Conservation (phyloP, 345 rosid genomes). For the Camelina sativa region DNA sequence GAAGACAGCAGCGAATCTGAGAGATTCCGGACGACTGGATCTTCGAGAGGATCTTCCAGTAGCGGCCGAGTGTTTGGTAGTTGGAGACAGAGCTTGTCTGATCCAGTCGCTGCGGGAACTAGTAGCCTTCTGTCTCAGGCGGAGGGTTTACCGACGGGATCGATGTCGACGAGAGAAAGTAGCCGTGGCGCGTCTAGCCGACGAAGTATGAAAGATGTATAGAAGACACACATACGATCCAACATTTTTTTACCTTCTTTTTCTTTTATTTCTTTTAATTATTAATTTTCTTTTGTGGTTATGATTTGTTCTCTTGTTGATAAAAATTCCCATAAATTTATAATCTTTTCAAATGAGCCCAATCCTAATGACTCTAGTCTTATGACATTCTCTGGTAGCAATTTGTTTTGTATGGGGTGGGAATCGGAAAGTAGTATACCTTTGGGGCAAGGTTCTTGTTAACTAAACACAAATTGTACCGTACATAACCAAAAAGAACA, state of each 20-base stretch:
- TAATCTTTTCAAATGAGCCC: background rate
- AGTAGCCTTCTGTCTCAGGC: conserved; percentile 44
- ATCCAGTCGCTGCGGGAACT: conserved; percentile 46
- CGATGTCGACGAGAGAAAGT: conserved; percentile 36
- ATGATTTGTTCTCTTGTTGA: conserved; percentile 34
- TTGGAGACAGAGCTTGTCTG: conserved; percentile 79
- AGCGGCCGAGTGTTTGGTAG: conserved; percentile 75
- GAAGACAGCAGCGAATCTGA: conserved; percentile 66
- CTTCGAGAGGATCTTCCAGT: conserved; percentile 67
- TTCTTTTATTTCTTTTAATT: background rate
- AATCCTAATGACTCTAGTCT: background rate
- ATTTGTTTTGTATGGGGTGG: background rate
- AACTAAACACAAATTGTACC: background rate
- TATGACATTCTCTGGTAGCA: background rate
- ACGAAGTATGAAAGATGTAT: conserved; percentile 43
- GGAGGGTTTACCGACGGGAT: conserved; percentile 34
- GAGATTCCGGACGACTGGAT: conserved; percentile 72
- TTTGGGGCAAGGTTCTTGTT: too few species aligned
- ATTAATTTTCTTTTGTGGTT: background rate
- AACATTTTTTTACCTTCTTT: background rate
- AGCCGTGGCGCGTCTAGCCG: conserved; percentile 45
- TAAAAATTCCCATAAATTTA: conserved; percentile 10
- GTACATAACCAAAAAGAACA: background rate
- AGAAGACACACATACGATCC: background rate
- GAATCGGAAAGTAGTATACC: background rate